Conservation (phyloP, 1,139 yeast species). For the Diutina pseudorugosa region DNA sequence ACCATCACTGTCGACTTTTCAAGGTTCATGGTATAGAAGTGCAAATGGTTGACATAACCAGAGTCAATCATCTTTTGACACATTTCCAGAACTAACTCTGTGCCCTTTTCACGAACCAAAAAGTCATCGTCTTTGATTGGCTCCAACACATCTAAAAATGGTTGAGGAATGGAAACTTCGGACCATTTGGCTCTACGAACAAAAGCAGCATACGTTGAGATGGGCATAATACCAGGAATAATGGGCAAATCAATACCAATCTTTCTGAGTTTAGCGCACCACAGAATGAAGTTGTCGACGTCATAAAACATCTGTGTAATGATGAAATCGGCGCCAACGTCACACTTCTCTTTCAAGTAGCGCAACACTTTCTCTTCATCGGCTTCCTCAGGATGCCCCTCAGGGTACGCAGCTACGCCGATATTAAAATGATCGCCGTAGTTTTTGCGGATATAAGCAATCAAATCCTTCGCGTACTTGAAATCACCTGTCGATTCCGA, state of each 20-base stretch:
- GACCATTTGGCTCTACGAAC: constrained; percentile 94
- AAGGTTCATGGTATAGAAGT: constrained; percentile 92
- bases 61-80: constrained; percentile 61
- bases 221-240: constrained; percentile 98
- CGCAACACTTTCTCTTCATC: constrained; percentile 43
- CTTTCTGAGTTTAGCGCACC: constrained; percentile 67
- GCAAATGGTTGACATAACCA: constrained; percentile 73
- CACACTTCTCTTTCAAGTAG: constrained; percentile 75
- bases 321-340: constrained; percentile 87
- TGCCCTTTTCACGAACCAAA: constrained; percentile 76
- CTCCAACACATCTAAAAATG: constrained; percentile 58
- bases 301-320: constrained; percentile 92
- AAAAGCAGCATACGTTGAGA: constrained; percentile 85
- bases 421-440: constrained; percentile 56
- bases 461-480: constrained; percentile 56
- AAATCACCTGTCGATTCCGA: constrained; percentile 60
- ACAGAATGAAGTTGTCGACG: constrained; percentile 65
- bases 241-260: constrained; percentile 79
- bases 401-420: constrained; percentile 72
- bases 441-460: constrained; percentile 38
- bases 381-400: constrained; percentile 59
- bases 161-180: constrained; percentile 64
- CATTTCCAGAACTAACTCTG: constrained; percentile 74
- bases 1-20: constrained; percentile 87
- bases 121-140: constrained; percentile 87